Evolutionary conservation across 164 flowering plant species (phyloP).

Genomic region (Platanus orientalis): DNA sequence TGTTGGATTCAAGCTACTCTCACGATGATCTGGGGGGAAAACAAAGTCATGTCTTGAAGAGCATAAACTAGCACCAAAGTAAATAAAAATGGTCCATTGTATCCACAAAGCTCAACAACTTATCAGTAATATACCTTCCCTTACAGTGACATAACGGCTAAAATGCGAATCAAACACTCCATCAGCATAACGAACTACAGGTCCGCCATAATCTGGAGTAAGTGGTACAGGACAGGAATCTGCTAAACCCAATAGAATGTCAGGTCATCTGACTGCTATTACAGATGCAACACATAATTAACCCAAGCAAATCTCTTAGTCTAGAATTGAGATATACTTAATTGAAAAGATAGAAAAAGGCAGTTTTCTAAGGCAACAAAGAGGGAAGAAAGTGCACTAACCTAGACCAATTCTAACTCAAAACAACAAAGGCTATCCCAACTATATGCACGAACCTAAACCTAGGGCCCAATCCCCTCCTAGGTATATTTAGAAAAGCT

Average conservation of each 20-base stretch:
- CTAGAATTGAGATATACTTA: no score
- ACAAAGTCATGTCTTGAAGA: neutral
- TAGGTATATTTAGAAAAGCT: no score
- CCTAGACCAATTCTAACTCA: no score
- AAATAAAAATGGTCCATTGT: neutral
- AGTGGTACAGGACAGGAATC: conserved; percentile 39
- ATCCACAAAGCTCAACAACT: neutral
- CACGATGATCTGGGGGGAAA: conserved; percentile 53
- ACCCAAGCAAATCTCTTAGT: no score
- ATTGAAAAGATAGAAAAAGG: no score
- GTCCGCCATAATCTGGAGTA: conserved; percentile 57
- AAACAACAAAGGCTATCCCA: no score
- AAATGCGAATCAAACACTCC: conserved; percentile 53
- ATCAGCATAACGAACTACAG: conserved; percentile 52
- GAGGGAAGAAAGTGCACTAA: no score
- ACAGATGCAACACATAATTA: neutral
- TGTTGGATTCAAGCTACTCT: conserved; percentile 53
- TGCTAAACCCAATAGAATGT: conserved; percentile 15
- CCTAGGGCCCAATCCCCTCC: no score
- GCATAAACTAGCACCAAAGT: neutral
- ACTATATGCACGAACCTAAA: no score
- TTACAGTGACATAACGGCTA: conserved; percentile 40
- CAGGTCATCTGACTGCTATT: neutral
- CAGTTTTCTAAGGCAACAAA: no score
- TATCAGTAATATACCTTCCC: conserved; percentile 38